phyloP scores from a whole-genome alignment of 352 stramenopile species.

The Globisporangium megalacanthum region DNA sequence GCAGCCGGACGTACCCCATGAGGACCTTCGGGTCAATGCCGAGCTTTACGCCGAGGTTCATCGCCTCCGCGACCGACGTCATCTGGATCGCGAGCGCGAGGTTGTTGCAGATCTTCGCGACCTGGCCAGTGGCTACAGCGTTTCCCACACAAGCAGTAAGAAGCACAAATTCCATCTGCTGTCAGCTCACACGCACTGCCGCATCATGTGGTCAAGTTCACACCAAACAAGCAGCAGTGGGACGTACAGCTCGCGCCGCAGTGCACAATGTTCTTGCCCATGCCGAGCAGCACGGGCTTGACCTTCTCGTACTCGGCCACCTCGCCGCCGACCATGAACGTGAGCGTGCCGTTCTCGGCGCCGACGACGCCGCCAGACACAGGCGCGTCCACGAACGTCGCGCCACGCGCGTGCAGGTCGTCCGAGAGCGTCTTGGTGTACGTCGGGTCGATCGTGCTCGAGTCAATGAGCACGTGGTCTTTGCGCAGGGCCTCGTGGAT shows the following conservation, averaged over 20 bases:
- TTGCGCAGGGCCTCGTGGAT: conserved; percentile 64
- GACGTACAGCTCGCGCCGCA: conserved; percentile 87
- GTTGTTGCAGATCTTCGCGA: conserved; percentile 98
- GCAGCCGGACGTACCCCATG: conserved; percentile 34
- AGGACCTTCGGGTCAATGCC: conserved; percentile 94
- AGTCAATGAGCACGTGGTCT: conserved; percentile 92
- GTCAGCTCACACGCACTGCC: neutral
- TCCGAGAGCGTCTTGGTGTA: conserved; percentile 86
- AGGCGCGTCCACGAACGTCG: conserved; percentile 91
- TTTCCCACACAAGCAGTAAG: neutral
- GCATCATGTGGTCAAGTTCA: neutral
- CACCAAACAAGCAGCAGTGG: conserved; percentile 10
- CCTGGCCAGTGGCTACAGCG: conserved; percentile 55
- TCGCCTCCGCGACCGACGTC: conserved; percentile 93
- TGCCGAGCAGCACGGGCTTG: conserved; percentile 82
- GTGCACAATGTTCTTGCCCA: conserved; percentile 94
- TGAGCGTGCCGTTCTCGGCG: conserved; percentile 94
- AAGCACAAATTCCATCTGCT: neutral
- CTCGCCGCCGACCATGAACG: conserved; percentile 96
- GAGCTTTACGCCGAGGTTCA: conserved; percentile 94
- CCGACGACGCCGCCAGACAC: conserved; percentile 96
- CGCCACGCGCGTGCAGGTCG: conserved; percentile 46
- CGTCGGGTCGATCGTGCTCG: conserved; percentile 93
- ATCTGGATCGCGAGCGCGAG: conserved; percentile 96
- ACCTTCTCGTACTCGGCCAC: conserved; percentile 54